phyloP scores from a whole-genome alignment of 2,329 filamentous ascomycete species.

The Didymella segeticola region DNA sequence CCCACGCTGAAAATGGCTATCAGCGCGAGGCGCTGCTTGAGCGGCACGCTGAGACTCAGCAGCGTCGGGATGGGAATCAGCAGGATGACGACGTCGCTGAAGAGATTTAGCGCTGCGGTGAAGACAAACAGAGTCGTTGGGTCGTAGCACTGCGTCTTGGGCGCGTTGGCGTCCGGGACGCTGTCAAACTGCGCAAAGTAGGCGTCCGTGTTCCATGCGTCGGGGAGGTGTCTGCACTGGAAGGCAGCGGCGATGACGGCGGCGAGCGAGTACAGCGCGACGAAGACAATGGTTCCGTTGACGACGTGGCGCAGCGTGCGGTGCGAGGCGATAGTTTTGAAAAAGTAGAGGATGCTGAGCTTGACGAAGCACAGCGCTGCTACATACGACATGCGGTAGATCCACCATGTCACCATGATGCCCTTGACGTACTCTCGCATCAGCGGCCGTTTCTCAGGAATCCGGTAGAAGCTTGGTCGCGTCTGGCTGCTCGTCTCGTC shows the following conservation, averaged over 20 bases:
- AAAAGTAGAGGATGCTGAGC: constrained; percentile 45
- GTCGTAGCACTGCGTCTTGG: constrained; percentile 39
- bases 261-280: constrained; percentile 40
- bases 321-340: constrained; percentile 45
- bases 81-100: constrained; percentile 54
- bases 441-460: constrained; percentile 38
- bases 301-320: constrained; percentile 40
- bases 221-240: constrained; percentile 42
- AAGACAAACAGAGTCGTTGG: constrained; percentile 41
- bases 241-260: constrained; percentile 39
- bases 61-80: constrained; percentile 56
- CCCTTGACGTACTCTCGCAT: constrained; percentile 33
- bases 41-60: constrained; percentile 56
- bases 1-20: constrained; percentile 47
- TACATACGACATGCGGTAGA: constrained; percentile 43
- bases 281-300: constrained; percentile 38
- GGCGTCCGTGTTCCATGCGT: constrained; percentile 35
- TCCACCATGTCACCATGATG: constrained; percentile 43
- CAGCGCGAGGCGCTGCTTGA: constrained; percentile 60
- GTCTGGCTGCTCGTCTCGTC: constrained; percentile 37
- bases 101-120: constrained; percentile 51
- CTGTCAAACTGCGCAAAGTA: constrained; percentile 44
- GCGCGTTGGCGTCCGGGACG: constrained; percentile 24
- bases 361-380: constrained; percentile 43
- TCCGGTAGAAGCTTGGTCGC: constrained; percentile 33